phyloP scores from a whole-genome alignment of 768 basidiomycete species.

The Macrolepiota dolichaula region DNA sequence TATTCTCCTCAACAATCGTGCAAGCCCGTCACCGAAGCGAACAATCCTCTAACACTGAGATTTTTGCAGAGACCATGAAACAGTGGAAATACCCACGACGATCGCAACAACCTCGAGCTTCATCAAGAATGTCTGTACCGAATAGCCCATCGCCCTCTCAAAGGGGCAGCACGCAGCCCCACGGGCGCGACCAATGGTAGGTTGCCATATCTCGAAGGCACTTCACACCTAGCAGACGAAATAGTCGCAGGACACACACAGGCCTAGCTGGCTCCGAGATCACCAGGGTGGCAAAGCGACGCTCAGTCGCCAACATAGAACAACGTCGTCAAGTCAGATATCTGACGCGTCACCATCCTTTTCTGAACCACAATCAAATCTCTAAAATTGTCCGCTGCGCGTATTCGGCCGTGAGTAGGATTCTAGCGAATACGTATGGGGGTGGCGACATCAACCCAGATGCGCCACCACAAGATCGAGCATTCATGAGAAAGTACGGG shows the following conservation, averaged over 20 bases:
- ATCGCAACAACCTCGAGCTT: not conserved
- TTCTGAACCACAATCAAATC: not conserved
- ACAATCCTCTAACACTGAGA: not conserved
- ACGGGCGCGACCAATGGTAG: not conserved
- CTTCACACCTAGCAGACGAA: not conserved
- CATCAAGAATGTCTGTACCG: not conserved
- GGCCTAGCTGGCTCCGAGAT: not conserved
- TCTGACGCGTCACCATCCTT: not conserved
- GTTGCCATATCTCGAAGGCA: not conserved
- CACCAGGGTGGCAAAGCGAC: not conserved
- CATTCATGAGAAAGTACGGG: not conserved
- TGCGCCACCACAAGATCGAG: not conserved
- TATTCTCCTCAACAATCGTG: not conserved
- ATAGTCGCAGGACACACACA: not conserved
- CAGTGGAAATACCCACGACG: not conserved
- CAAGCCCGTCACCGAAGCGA: not conserved
- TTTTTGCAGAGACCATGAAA: not conserved
- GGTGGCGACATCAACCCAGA: not conserved
- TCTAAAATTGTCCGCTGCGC: not conserved
- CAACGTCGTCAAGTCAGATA: constrained; percentile 9
- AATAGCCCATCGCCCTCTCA: not conserved
- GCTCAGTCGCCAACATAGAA: not conserved
- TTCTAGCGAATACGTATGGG: not conserved
- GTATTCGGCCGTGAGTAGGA: not conserved
- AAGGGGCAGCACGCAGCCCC: not conserved